Base-by-base conservation (phyloP, 805 yeast species). In the Spathaspora arborariae region DNA sequence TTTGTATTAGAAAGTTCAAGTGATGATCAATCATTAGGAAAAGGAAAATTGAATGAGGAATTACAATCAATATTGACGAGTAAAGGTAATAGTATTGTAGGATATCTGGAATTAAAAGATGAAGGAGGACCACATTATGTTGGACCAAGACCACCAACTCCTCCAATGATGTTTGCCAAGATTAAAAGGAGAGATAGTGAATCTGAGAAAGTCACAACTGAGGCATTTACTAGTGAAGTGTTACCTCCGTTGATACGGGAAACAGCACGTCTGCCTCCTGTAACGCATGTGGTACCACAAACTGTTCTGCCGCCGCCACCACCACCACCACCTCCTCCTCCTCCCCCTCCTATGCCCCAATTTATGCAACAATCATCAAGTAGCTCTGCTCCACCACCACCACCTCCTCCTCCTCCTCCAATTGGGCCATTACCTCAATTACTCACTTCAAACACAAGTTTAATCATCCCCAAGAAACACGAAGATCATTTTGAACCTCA, bases 241-340 rank as follows among this genome's bases (percentile, higher is more conserved):
- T n/a, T n/a, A n/a, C n/a, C n/a, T n/a, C n/a, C n/a, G n/a, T n/a
- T n/a, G n/a, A n/a, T n/a, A n/a, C n/a, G n/a, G n/a, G n/a, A n/a
- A n/a, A n/a, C n/a, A n/a, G n/a, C n/a, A n/a, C n/a, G n/a, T n/a
- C n/a, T 27, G 24, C 56, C 59, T 13, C 13, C 51, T 3, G 58
- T 60, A 27, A 26, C 26, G 9, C 47, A 53, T 19, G 27, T 51
- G 39, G 38, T 44, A 19, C 51, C 52, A 15, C 57, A 58, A 26
- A 54, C 67, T 20, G 56, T 60, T 45, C 57, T 60, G 18, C 53
- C 56, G n/a, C 44, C 51, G 8, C 46, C 51, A 11, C 27, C 60
- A 20, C 56, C 60, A 21, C 55, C 49, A 26, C 58, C 59, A 1
- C 63, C 62, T 10, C 48, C 47, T 15, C 51, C 57, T 5, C 54